These are phyloP conservation scores for Neonothopanus nambi DNA, from an alignment of 1,284 basidiomycete species.

Conservation along the genomic window DNA sequence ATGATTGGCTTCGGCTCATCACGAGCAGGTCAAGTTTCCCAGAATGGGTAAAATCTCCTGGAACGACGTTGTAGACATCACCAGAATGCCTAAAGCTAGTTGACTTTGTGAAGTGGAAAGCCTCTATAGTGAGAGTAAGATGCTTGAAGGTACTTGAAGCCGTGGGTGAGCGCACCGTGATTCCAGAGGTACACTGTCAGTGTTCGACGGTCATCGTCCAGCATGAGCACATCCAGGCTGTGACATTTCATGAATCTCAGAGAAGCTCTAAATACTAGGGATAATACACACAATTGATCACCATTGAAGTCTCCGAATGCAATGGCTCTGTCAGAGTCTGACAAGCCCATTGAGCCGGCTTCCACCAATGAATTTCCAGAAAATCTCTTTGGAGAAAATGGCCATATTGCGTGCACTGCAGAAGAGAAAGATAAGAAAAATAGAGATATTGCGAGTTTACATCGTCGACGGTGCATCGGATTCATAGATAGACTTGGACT, in stretches of 20 bases:
- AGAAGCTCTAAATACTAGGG: slow-evolving; percentile 12
- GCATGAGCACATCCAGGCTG: slow-evolving; percentile 81
- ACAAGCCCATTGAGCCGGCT: slow-evolving; percentile 81
- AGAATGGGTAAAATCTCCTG: slow-evolving; percentile 91
- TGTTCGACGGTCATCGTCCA: slow-evolving; percentile 73
- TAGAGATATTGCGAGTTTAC: slow-evolving; percentile 5
- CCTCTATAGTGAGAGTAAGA: slow-evolving; percentile 38
- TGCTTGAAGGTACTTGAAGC: neutral
- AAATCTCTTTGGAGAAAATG: slow-evolving; percentile 83
- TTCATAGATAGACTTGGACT: neutral
- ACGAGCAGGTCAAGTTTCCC: slow-evolving; percentile 89
- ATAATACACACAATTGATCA: slow-evolving; percentile 76
- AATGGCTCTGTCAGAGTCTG: slow-evolving; percentile 69
- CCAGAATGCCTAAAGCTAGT: slow-evolving; percentile 55
- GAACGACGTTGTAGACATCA: slow-evolving; percentile 77
- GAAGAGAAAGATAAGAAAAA: slow-evolving; percentile 7
- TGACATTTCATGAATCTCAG: neutral
- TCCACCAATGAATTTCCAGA: slow-evolving; percentile 82
- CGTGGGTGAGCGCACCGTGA: slow-evolving; percentile 56
- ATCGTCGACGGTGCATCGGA: slow-evolving; percentile 13
- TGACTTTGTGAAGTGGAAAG: slow-evolving; percentile 62
- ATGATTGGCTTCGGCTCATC: slow-evolving; percentile 64
- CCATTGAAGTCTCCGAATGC: slow-evolving; percentile 96
- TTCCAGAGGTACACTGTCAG: slow-evolving; percentile 83
- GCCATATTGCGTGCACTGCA: slow-evolving; percentile 55